Percentiles rank a stretch among this genome's conserved stretches.
Conservation (phyloP, 495 filamentous ascomycete genomes). For the Hypoxylon crocopeplum region DNA sequence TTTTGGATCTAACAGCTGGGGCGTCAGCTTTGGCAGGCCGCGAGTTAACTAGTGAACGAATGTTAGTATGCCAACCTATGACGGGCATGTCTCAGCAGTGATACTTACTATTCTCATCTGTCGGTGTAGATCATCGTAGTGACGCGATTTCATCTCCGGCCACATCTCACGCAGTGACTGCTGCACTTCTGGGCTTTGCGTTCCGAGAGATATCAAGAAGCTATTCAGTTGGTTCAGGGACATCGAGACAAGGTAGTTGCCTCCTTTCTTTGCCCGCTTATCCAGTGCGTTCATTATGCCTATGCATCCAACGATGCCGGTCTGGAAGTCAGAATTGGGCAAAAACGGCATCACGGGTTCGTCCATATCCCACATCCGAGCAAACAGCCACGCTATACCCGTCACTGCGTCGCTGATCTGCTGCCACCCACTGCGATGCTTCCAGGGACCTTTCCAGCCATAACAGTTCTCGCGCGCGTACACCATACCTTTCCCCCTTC, state of each 20-base stretch:
- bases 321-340: conserved; percentile 69
- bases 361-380: conserved; percentile 62
- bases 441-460: conserved; percentile 63
- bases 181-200: conserved; percentile 47
- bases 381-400: conserved; percentile 63
- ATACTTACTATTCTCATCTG: conserved; percentile 41
- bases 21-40: conserved; percentile 23
- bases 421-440: conserved; percentile 60
- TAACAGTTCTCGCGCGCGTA: conserved; percentile 64
- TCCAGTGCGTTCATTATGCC: conserved; percentile 62
- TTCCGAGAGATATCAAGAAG: conserved; percentile 62
- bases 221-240: conserved; percentile 67
- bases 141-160: conserved; percentile 35
- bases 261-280: conserved; percentile 56
- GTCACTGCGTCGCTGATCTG: conserved; percentile 62
- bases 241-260: conserved; percentile 61
- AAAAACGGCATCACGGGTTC: conserved; percentile 68
- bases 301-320: conserved; percentile 62
- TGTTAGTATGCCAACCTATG: not conserved
- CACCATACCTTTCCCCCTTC: conserved; percentile 55
- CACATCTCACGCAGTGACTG: conserved; percentile 31
- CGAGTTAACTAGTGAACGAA: conserved; percentile 11
- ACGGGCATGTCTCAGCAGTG: not conserved
- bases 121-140: conserved; percentile 40
- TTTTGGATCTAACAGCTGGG: conserved; percentile 27